phyloP scores from a whole-genome alignment of 1,284 basidiomycete species.

The Sanghuangporus baumii region DNA sequence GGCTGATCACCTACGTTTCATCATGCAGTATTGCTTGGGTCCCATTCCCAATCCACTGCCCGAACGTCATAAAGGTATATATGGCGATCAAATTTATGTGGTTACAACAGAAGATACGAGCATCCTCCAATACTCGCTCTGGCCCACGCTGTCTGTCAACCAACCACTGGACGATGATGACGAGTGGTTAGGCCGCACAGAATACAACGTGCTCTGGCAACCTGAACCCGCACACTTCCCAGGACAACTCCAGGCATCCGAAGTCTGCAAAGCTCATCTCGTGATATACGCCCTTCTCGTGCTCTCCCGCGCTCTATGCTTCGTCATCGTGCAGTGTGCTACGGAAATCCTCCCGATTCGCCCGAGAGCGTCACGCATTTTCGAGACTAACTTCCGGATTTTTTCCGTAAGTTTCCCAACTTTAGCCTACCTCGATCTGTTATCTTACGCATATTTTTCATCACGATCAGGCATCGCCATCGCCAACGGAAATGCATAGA shows the following conservation, averaged over 20 bases:
- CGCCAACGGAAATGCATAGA: background rate
- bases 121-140: background rate
- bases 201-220: background rate
- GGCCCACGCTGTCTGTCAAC: background rate
- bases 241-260: background rate
- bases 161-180: background rate
- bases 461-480: background rate
- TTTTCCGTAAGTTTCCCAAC: background rate
- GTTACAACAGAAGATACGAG: background rate
- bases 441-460: background rate
- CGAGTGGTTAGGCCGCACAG: background rate
- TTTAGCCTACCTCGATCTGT: background rate
- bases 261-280: background rate
- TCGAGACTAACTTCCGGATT: background rate
- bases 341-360: background rate
- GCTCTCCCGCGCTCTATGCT: background rate
- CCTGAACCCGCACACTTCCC: background rate
- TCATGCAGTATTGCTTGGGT: background rate
- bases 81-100: background rate
- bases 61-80: background rate
- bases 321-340: background rate
- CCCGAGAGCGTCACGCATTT: background rate
- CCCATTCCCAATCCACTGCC: background rate
- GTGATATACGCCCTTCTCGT: background rate
- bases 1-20: background rate